Conservation (phyloP, 208 protist genomes). For the Porcisia deanei region DNA sequence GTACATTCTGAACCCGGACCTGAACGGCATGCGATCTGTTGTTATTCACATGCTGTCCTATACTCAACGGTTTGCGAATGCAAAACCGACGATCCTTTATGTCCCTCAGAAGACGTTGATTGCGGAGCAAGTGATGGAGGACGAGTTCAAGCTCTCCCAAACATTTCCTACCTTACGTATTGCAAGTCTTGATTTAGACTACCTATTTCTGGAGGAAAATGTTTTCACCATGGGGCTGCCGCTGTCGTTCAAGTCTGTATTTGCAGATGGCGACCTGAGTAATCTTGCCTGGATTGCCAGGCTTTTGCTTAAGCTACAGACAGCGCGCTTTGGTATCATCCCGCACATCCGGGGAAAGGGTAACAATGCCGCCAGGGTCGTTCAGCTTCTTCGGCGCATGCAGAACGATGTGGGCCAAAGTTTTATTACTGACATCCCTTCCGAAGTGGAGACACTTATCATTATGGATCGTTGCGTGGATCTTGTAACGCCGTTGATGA, state of each 20-base stretch:
- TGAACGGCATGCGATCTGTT: conserved; percentile 44
- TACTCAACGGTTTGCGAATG: conserved; percentile 50
- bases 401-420: conserved; percentile 70
- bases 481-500: conserved; percentile 82
- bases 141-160: conserved; percentile 69
- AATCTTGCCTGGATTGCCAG: conserved; percentile 70
- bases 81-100: conserved; percentile 55
- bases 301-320: conserved; percentile 87
- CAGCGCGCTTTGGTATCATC: conserved; percentile 60
- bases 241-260: conserved; percentile 68
- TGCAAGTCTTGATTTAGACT: conserved; percentile 74
- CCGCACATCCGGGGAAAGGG: conserved; percentile 66
- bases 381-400: conserved; percentile 68
- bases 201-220: conserved; percentile 74
- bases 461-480: conserved; percentile 86
- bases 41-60: conserved; percentile 60
- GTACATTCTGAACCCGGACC: conserved; percentile 46
- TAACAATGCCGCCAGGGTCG: conserved; percentile 52
- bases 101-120: conserved; percentile 78
- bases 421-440: conserved; percentile 43
- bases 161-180: conserved; percentile 57
- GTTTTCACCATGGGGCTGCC: conserved; percentile 78
- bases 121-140: conserved; percentile 67
- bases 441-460: conserved; percentile 71
- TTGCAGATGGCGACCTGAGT: conserved; percentile 71